Percentiles rank a stretch among this genome's conserved stretches.
phyloP scores from a whole-genome alignment of 1,139 yeast genomes.

The Kluyveromyces sp. region DNA sequence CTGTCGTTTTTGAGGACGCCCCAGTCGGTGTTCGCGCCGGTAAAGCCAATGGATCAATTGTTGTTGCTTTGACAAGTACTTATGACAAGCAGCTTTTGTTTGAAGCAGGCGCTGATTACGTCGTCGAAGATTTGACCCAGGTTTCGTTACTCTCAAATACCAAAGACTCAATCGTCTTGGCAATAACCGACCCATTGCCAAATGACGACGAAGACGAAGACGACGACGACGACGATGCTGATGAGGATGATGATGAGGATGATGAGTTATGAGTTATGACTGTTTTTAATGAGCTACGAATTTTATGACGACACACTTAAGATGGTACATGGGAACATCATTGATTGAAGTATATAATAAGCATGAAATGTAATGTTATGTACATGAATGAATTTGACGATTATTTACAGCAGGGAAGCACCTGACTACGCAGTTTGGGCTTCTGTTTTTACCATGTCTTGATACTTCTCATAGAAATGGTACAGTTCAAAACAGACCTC shows the following conservation, averaged over 20 bases:
- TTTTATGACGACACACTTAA: background rate
- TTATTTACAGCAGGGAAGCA: no score
- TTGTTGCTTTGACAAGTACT: slow-evolving; percentile 69
- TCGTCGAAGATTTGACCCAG: slow-evolving; percentile 54
- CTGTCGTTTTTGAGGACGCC: slow-evolving; percentile 77
- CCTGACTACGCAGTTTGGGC: background rate
- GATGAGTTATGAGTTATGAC: background rate
- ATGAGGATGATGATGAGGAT: slow-evolving; percentile 5
- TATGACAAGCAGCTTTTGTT: slow-evolving; percentile 55
- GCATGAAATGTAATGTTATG: background rate
- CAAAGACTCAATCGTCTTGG: slow-evolving; percentile 17
- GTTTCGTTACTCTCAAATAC: slow-evolving; percentile 32
- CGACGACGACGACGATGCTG: slow-evolving; percentile 4
- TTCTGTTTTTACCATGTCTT: background rate
- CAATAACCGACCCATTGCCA: slow-evolving; percentile 12
- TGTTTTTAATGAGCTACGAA: background rate
- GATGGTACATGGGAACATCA: background rate
- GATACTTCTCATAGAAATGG: slow-evolving; percentile 43
- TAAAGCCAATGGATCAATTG: slow-evolving; percentile 66
- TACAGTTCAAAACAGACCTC: slow-evolving; percentile 77
- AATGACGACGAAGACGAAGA: slow-evolving; percentile 3
- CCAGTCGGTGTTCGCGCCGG: slow-evolving; percentile 79
- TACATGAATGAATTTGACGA: background rate
- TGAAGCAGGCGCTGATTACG: slow-evolving; percentile 68
- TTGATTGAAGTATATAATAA: background rate